phyloP scores from a whole-genome alignment of 306 rosid species.

The Rosa persica region DNA sequence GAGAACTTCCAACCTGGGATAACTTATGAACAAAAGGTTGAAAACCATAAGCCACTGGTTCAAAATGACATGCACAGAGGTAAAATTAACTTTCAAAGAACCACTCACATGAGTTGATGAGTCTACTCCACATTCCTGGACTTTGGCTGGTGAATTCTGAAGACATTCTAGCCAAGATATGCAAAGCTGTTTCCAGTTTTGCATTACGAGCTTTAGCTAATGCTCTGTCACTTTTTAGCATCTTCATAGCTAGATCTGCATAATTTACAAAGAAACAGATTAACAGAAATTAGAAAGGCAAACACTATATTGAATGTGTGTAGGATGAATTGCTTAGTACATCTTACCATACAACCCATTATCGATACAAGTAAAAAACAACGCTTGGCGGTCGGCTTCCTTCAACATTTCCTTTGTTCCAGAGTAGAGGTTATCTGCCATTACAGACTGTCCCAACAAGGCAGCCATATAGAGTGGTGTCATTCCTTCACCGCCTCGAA shows the following conservation, averaged over 20 bases:
- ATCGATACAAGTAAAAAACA: conserved; percentile 6
- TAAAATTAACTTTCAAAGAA: background rate
- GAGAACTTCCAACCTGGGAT: background rate
- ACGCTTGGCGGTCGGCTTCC: background rate
- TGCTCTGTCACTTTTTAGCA: background rate
- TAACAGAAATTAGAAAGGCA: background rate
- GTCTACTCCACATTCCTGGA: conserved; percentile 13
- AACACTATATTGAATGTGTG: background rate
- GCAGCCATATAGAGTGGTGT: conserved; percentile 18
- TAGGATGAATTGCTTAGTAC: background rate
- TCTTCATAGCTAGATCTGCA: conserved; percentile 18
- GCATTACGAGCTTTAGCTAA: background rate
- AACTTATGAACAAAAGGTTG: background rate
- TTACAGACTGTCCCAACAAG: background rate
- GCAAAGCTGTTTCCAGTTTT: conserved; percentile 9
- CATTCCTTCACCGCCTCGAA: background rate
- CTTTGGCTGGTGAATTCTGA: background rate
- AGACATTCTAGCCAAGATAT: conserved; percentile 27
- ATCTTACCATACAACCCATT: conserved; percentile 4
- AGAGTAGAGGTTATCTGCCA: background rate
- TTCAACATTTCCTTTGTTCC: background rate
- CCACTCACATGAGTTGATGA: conserved; percentile 9
- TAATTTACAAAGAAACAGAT: too few species aligned
- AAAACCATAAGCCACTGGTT: background rate
- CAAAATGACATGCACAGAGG: background rate